phyloP scores from a whole-genome alignment of 352 stramenopile genomes.

The Aphanomyces euteiches region DNA sequence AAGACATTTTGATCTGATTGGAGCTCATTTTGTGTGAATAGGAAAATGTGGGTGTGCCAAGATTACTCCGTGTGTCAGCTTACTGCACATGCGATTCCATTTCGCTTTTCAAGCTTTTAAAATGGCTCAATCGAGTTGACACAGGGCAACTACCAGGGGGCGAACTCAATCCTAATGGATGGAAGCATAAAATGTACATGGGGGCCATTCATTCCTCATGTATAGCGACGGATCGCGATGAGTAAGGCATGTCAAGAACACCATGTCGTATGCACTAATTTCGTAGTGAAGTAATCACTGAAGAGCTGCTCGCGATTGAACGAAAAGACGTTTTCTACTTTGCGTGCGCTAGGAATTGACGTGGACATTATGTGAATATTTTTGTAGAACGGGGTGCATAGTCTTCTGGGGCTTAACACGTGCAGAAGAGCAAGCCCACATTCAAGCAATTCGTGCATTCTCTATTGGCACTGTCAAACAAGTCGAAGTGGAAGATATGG shows the following conservation, averaged over 20 bases:
- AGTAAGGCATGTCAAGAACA: neutral
- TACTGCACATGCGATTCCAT: conserved; percentile 83
- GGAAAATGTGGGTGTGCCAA: conserved; percentile 18
- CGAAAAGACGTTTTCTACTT: conserved; percentile 87
- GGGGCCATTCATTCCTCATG: conserved; percentile 75
- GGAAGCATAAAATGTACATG: conserved; percentile 85
- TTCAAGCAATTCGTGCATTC: conserved; percentile 55
- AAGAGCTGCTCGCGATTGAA: conserved; percentile 41
- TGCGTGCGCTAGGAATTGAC: conserved; percentile 41
- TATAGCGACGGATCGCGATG: conserved; percentile 36
- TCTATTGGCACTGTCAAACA: conserved; percentile 70
- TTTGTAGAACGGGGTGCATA: conserved; percentile 66
- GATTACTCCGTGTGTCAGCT: conserved; percentile 51
- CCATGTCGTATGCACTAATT: neutral
- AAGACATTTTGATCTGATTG: neutral
- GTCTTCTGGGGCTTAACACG: conserved; percentile 87
- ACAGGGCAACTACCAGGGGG: conserved; percentile 68
- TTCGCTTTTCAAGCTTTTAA: conserved; percentile 81
- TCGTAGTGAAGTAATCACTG: conserved; percentile 25
- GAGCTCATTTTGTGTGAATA: neutral
- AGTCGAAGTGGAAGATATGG: conserved; percentile 86
- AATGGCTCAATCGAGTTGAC: conserved; percentile 78
- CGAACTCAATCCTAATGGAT: conserved; percentile 72
- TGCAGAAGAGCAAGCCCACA: conserved; percentile 71
- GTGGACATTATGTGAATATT: neutral